A percentile compares a stretch with the other conserved stretches of the same genome.
Conservation (phyloP, 257 asterid genomes). For the Penstemon eatonii region DNA sequence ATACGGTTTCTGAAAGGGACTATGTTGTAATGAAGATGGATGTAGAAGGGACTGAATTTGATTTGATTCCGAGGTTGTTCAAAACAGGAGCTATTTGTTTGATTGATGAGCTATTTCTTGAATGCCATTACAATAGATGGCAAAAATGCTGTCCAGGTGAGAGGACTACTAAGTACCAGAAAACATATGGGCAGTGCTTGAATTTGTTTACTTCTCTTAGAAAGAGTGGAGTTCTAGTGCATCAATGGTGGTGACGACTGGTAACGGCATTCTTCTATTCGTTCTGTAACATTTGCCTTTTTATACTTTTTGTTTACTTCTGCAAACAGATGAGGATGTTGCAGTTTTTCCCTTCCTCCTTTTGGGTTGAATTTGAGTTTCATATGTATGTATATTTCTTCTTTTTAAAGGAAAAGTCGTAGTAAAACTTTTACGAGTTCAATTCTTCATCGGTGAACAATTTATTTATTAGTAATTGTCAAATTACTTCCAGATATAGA, state of each 20-base stretch:
- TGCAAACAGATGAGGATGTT: slow-evolving; percentile 35
- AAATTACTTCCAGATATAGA: too few relatives aligned
- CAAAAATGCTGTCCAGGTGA: slow-evolving; percentile 96
- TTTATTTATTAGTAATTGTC: background rate
- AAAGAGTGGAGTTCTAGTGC: slow-evolving; percentile 86
- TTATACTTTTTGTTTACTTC: slow-evolving; percentile 21
- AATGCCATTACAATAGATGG: slow-evolving; percentile 97
- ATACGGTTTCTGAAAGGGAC: slow-evolving; percentile 61
- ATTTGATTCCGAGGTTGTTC: slow-evolving; percentile 79
- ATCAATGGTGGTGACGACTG: slow-evolving; percentile 90
- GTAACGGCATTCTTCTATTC: slow-evolving; percentile 30
- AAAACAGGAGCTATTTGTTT: slow-evolving; percentile 86
- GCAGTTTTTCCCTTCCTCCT: slow-evolving; percentile 16
- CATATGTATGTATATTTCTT: slow-evolving; percentile 35
- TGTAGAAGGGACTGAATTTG: slow-evolving; percentile 96
- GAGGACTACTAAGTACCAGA: slow-evolving; percentile 72
- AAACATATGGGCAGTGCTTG: slow-evolving; percentile 86
- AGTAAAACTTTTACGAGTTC: slow-evolving; percentile 28
- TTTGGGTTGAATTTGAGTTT: background rate
- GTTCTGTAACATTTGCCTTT: slow-evolving; percentile 22
- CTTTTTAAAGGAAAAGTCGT: slow-evolving; percentile 21
- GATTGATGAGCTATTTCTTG: slow-evolving; percentile 90
- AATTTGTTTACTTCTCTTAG: slow-evolving; percentile 75
- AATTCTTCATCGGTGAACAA: background rate
- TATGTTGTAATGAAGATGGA: slow-evolving; percentile 98